Percentiles rank a stretch among this genome's conserved stretches.
Evolutionary conservation across 768 basidiomycete species (phyloP).

Genomic region (Naganishia antarctica): DNA sequence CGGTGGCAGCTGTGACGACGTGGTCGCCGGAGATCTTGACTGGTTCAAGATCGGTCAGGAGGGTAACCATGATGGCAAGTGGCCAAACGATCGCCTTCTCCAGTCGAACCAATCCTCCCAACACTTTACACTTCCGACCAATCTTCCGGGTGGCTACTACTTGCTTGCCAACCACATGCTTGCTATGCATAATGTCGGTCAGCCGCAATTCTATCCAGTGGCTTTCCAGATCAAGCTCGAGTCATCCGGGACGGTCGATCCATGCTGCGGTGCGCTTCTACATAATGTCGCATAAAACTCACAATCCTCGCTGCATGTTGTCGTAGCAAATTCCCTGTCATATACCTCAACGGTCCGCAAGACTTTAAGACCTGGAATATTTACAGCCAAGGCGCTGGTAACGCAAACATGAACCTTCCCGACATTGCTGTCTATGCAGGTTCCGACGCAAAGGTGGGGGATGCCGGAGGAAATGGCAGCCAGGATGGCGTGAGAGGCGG

Average conservation of each 20-base stretch:
- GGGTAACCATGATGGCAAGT: constrained; percentile 12
- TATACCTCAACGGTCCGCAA: constrained; percentile 14
- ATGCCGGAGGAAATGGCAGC: neutral
- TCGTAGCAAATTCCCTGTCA: constrained; percentile 8
- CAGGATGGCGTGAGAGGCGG: neutral
- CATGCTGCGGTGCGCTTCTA: neutral
- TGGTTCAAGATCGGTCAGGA: constrained; percentile 24
- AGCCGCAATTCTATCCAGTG: constrained; percentile 19
- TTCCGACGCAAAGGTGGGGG: neutral
- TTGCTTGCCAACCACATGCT: constrained; percentile 16
- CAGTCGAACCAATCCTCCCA: neutral
- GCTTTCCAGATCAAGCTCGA: constrained; percentile 19
- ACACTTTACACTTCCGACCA: constrained; percentile 16
- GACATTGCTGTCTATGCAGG: neutral
- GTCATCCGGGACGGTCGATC: constrained; percentile 14
- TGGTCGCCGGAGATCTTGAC: neutral
- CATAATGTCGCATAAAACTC: too few species aligned
- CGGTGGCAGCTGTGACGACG: constrained; percentile 5
- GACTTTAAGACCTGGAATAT: constrained; percentile 6
- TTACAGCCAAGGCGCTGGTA: constrained; percentile 4
- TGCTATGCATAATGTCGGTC: constrained; percentile 17
- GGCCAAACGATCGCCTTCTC: constrained; percentile 19
- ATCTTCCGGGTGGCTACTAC: constrained; percentile 17
- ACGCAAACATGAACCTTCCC: constrained; percentile 9
- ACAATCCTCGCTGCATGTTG: too few species aligned